Percentiles rank a stretch among this genome's conserved stretches.
These are phyloP conservation scores for Ustilago lituana DNA, from an alignment of 1,284 basidiomycete genomes.

Conservation along the genomic window DNA sequence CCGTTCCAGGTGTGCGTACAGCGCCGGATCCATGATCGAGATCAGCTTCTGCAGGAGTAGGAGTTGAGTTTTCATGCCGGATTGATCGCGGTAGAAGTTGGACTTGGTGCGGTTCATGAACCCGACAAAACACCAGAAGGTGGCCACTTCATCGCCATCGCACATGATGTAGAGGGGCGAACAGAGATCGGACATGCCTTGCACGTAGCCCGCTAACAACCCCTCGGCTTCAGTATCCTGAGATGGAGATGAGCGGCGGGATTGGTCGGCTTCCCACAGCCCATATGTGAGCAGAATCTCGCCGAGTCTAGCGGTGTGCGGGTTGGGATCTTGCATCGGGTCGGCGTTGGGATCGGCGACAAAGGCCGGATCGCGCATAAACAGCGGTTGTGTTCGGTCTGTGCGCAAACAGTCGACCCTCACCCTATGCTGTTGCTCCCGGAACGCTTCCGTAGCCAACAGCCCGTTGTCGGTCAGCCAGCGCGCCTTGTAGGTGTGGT, in stretches of 20 bases:
- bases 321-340: slow-evolving; percentile 73
- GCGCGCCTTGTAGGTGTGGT: slow-evolving; percentile 34
- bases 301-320: slow-evolving; percentile 81
- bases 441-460: slow-evolving; percentile 22
- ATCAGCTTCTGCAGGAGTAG: slow-evolving; percentile 89
- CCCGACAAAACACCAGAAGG: slow-evolving; percentile 94
- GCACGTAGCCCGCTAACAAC: slow-evolving; percentile 74
- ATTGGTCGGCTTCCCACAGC: slow-evolving; percentile 47
- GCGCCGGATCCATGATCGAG: slow-evolving; percentile 88
- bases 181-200: slow-evolving; percentile 97
- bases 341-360: slow-evolving; percentile 57
- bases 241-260: neutral
- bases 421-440: slow-evolving; percentile 81
- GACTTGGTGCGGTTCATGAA: slow-evolving; percentile 95
- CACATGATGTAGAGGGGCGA: slow-evolving; percentile 92
- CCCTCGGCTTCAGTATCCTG: neutral
- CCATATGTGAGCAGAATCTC: slow-evolving; percentile 85
- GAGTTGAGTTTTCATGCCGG: slow-evolving; percentile 94
- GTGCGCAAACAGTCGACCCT: slow-evolving; percentile 96
- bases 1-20: slow-evolving; percentile 74
- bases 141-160: slow-evolving; percentile 84
- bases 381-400: slow-evolving; percentile 89
- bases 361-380: slow-evolving; percentile 66
- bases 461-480: slow-evolving; percentile 48
- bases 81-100: slow-evolving; percentile 95